Percentiles rank a stretch among this genome's conserved stretches.
Conservation (phyloP, 2,329 filamentous ascomycete species). For the Cytospora mali region DNA sequence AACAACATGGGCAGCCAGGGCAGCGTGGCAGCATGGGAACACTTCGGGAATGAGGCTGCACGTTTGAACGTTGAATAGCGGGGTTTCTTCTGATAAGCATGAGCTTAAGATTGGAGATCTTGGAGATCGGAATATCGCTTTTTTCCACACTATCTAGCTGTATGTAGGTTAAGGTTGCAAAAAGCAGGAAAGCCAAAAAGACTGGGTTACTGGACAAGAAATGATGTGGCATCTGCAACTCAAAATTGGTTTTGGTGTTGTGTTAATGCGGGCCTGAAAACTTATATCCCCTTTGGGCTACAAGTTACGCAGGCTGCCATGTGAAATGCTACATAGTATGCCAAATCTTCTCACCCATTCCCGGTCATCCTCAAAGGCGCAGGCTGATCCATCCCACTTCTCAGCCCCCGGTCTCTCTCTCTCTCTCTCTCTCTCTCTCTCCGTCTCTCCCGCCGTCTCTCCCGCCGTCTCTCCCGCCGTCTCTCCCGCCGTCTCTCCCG, state of each 20-base stretch:
- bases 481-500: not conserved
- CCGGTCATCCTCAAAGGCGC: constrained; percentile 5
- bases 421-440: not conserved
- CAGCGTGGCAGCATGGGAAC: too few relatives aligned
- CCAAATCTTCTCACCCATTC: not conserved
- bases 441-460: not conserved
- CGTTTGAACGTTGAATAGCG: not conserved
- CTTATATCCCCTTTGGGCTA: not conserved
- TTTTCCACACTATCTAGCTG: too few relatives aligned
- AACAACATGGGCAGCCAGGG: too few relatives aligned
- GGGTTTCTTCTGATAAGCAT: not conserved
- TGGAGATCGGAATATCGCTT: not conserved
- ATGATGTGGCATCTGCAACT: not conserved
- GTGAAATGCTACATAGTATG: not conserved
- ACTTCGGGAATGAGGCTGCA: not conserved
- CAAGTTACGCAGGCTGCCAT: constrained; percentile 1
- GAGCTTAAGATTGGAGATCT: not conserved
- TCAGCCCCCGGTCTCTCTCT: too few relatives aligned
- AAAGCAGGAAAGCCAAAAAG: not conserved
- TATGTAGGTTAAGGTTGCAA: too few relatives aligned
- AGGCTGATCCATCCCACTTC: constrained; percentile 13
- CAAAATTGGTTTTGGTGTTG: constrained; percentile 9
- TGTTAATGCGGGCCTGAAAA: constrained; percentile 7
- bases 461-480: not conserved
- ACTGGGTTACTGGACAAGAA: not conserved